Conservation (phyloP, 2,329 filamentous ascomycete species). For the Penicillium corylophilum region DNA sequence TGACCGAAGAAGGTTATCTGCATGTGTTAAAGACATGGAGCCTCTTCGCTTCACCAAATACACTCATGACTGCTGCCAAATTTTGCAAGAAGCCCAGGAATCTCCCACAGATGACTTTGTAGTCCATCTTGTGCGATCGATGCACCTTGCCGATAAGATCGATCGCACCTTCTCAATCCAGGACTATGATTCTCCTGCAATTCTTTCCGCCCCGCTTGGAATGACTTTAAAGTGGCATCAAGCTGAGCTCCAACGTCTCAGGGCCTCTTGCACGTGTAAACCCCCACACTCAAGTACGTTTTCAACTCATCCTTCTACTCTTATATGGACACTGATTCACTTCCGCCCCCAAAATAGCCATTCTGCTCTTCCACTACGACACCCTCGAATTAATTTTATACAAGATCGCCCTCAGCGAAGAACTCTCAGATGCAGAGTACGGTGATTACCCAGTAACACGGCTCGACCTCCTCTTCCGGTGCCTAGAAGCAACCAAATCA, state of each 20-base stretch:
- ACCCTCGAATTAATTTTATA: conserved; percentile 29
- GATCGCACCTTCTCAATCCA: conserved; percentile 27
- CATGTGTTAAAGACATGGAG: conserved; percentile 46
- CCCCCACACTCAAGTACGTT: conserved; percentile 16
- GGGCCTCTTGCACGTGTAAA: conserved; percentile 8
- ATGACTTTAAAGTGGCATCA: conserved; percentile 46
- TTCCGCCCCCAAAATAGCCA: conserved; percentile 9
- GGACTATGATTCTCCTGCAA: conserved; percentile 15
- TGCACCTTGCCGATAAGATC: conserved; percentile 54
- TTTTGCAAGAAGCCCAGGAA: conserved; percentile 48
- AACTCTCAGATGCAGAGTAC: conserved; percentile 43
- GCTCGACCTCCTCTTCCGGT: conserved; percentile 53
- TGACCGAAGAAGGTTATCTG: conserved; percentile 16
- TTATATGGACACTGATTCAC: background rate
- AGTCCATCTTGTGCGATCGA: conserved; percentile 50
- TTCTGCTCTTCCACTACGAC: conserved; percentile 26
- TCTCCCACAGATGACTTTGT: conserved; percentile 50
- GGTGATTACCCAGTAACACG: conserved; percentile 40
- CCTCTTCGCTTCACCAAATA: conserved; percentile 55
- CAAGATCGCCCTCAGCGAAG: conserved; percentile 24
- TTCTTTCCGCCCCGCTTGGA: conserved; percentile 17
- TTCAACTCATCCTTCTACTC: background rate
- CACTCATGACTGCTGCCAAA: conserved; percentile 51
- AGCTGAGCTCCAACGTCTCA: conserved; percentile 38
- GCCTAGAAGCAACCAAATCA: conserved; percentile 47